phyloP scores from a whole-genome alignment of 1,284 basidiomycete genomes.

The Cryptococcus neoformans region DNA sequence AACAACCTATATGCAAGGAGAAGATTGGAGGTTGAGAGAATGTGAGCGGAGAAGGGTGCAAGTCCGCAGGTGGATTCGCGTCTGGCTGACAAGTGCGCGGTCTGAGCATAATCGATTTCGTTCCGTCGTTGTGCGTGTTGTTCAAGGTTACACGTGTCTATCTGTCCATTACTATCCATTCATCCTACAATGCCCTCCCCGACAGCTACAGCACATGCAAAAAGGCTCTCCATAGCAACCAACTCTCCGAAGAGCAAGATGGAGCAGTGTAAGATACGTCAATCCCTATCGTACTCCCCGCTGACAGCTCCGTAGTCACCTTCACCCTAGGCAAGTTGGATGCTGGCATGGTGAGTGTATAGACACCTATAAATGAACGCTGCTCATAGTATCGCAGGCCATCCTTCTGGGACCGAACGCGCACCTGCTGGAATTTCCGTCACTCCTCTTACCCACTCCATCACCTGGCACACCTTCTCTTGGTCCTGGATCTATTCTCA shows the following conservation, averaged over 20 bases:
- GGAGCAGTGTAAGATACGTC: constrained; percentile 34
- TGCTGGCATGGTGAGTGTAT: constrained; percentile 47
- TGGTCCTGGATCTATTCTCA: constrained; percentile 90
- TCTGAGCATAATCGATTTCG: no score
- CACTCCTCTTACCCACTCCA: constrained; percentile 69
- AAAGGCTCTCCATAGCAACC: constrained; percentile 1
- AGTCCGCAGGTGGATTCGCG: no score
- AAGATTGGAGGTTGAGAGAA: no score
- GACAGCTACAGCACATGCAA: background rate
- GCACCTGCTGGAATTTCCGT: constrained; percentile 94
- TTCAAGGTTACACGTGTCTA: no score
- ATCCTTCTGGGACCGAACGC: constrained; percentile 87
- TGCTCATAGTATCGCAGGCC: constrained; percentile 15
- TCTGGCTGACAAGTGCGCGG: no score
- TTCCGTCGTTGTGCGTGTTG: no score
- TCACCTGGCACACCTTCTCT: constrained; percentile 61
- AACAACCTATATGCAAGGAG: no score
- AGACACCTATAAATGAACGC: background rate
- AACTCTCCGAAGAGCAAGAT: constrained; percentile 20
- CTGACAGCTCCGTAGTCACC: constrained; percentile 46
- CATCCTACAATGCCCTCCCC: no score
- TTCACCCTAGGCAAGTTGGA: constrained; percentile 71
- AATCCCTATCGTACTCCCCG: background rate
- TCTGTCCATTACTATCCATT: no score
- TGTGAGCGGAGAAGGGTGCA: no score